These are phyloP conservation scores for Solanum clarkiae DNA, from an alignment of 257 asterid species.

Conservation along the genomic window DNA sequence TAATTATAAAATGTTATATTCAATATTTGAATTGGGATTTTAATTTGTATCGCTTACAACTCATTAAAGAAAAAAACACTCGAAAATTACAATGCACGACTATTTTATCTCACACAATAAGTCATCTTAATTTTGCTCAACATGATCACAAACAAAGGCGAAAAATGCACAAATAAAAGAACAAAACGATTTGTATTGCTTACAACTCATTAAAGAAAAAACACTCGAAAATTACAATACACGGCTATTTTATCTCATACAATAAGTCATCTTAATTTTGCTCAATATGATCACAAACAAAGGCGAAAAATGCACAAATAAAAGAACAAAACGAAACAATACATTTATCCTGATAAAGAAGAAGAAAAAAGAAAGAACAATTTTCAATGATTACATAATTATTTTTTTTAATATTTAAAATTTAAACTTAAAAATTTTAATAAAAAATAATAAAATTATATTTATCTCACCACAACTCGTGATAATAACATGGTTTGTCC, in stretches of 20 bases:
- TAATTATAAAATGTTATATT: no score
- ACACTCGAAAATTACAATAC: background rate
- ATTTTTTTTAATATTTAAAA: background rate
- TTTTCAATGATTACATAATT: no score
- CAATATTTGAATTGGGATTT: background rate
- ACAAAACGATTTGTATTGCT: background rate
- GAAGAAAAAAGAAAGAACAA: background rate
- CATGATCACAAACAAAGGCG: background rate
- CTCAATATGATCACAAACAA: background rate
- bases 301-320: background rate
- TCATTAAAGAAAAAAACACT: background rate
- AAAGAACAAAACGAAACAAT: background rate
- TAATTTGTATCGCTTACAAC: background rate
- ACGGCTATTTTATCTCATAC: background rate
- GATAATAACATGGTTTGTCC: background rate
- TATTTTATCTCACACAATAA: background rate
- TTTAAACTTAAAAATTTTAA: accelerated
- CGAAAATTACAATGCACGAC: background rate
- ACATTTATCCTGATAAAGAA: background rate
- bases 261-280: background rate
- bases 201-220: background rate
- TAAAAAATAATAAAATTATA: background rate
- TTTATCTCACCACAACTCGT: accelerated
- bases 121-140: background rate
- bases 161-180: background rate